Evolutionary conservation across 139 green algal species (phyloP).

Genomic region (Zygnema cylindricum): DNA sequence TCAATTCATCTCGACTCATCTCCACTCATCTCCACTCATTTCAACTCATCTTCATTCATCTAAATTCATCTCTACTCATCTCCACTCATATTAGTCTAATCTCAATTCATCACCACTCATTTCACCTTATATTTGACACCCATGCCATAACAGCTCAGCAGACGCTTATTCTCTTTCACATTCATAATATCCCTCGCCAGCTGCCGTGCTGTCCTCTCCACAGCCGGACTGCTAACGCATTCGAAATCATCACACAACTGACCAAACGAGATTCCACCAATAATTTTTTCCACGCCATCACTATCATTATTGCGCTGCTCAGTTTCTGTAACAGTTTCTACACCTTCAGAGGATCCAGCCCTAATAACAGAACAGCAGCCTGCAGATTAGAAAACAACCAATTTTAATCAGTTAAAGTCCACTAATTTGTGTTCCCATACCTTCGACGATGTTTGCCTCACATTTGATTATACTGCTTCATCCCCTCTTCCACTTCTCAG

Average conservation of each 20-base stretch:
- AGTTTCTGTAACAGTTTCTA: background rate
- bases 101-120: no score
- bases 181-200: constrained; percentile 52
- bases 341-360: background rate
- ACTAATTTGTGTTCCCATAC: no score
- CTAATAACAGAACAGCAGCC: background rate
- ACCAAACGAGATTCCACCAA: constrained; percentile 40
- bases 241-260: constrained; percentile 60
- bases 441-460: no score
- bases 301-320: background rate
- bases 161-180: constrained; percentile 32
- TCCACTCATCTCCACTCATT: no score
- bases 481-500: no score
- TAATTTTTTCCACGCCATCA: constrained; percentile 31
- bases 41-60: no score
- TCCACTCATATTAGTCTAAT: no score
- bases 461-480: no score
- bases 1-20: no score
- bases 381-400: no score
- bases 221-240: constrained; percentile 55
- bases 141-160: constrained; percentile 6
- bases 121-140: constrained; percentile 57
- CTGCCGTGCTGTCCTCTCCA: constrained; percentile 49
- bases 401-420: no score
- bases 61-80: no score